A percentile compares a stretch with the other conserved stretches of the same genome.
Conservation (phyloP, 2,329 filamentous ascomycete genomes). For the Xylariomycetidae sp. region DNA sequence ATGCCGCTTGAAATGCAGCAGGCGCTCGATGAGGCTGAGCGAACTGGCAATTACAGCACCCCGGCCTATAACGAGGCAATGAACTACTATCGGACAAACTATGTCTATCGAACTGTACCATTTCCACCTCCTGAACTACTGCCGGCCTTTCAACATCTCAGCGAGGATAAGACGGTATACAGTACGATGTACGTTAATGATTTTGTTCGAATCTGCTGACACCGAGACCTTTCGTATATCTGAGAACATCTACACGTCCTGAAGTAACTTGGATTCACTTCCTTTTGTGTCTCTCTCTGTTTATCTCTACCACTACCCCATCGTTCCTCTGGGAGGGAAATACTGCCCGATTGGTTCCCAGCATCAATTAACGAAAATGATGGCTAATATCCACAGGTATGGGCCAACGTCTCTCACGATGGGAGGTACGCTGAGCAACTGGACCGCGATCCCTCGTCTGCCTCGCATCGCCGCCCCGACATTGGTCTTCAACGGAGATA, state of each 20-base stretch:
- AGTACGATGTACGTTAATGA: conserved; percentile 13
- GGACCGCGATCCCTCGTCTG: conserved; percentile 15
- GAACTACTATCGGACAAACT: conserved; percentile 5
- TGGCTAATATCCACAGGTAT: conserved; percentile 7
- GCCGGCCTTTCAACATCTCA: conserved; percentile 8
- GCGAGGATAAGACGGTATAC: conserved; percentile 13
- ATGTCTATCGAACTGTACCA: conserved; percentile 11
- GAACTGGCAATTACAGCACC: conserved; percentile 7
- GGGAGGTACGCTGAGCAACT: conserved; percentile 11
- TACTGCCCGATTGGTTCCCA: not conserved
- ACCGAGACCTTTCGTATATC: no score
- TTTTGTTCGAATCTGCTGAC: no score
- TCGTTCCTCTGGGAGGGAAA: no score
- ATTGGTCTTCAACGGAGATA: conserved; percentile 21
- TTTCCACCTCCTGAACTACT: conserved; percentile 9
- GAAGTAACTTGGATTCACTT: no score
- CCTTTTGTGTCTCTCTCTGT: not conserved
- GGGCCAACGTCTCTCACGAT: conserved; percentile 13
- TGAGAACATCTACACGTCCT: no score
- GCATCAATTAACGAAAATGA: not conserved
- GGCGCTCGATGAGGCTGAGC: conserved; percentile 4
- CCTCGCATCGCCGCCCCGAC: conserved; percentile 15
- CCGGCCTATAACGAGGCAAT: conserved; percentile 5
- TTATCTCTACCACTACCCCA: not conserved
- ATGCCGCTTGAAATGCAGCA: conserved; percentile 7